A percentile compares a stretch with the other conserved stretches of the same genome.
phyloP scores from a whole-genome alignment of 768 basidiomycete species.

The Cubamyces sp. region DNA sequence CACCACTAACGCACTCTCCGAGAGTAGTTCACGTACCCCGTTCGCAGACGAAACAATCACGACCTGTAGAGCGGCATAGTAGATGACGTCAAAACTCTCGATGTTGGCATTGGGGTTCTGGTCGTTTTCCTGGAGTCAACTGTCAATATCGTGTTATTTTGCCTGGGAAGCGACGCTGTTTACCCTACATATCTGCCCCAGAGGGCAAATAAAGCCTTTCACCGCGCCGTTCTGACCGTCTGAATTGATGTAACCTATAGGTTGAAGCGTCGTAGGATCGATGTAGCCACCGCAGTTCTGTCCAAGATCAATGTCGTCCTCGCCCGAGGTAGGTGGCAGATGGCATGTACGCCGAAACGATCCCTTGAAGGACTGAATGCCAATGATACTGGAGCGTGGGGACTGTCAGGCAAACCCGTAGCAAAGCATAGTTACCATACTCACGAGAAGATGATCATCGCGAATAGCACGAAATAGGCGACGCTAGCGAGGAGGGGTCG shows the following conservation, averaged over 20 bases:
- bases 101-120: slow-evolving; percentile 66
- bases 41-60: slow-evolving; percentile 82
- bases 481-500: slow-evolving; percentile 89
- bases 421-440: slow-evolving; percentile 31
- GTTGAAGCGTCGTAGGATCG: slow-evolving; percentile 56
- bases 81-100: slow-evolving; percentile 89
- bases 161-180: slow-evolving; percentile 12
- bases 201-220: slow-evolving; percentile 91
- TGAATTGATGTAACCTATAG: slow-evolving; percentile 45
- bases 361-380: slow-evolving; percentile 92
- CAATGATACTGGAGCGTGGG: slow-evolving; percentile 66
- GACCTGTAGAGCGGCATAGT: slow-evolving; percentile 80
- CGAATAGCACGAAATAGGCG: slow-evolving; percentile 90
- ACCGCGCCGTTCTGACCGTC: slow-evolving; percentile 42
- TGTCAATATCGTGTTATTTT: neutral
- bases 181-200: slow-evolving; percentile 83
- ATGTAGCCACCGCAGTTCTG: slow-evolving; percentile 86
- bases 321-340: slow-evolving; percentile 58
- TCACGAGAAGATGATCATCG: slow-evolving; percentile 85
- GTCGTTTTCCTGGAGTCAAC: slow-evolving; percentile 49
- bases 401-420: neutral
- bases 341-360: slow-evolving; percentile 72
- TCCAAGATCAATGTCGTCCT: slow-evolving; percentile 47
- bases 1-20: slow-evolving; percentile 6
- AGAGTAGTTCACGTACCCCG: slow-evolving; percentile 50